Evolutionary conservation across 2,329 filamentous ascomycete genomes (phyloP), one percentile per base, ranked within the genome.

Genomic region (Aspergillus sojae): DNA sequence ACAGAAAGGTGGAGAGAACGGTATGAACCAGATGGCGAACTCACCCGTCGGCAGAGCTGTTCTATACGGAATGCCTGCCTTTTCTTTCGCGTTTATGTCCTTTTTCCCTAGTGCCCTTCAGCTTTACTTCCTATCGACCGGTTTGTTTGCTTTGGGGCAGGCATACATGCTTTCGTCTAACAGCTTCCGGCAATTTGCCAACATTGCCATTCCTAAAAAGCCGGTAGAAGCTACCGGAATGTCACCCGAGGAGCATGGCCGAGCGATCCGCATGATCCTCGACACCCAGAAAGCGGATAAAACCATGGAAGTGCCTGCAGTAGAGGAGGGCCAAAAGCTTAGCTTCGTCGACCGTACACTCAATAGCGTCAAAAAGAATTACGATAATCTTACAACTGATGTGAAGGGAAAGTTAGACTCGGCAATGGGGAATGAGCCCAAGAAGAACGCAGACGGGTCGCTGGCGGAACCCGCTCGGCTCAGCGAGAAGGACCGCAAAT

Each of bases 91-190:
- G 5, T 80, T 91, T 71, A 88, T 87, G 58, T 70, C 79, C 14
- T 85, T 78, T 65, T 83, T 85, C 73, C 84, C 87, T 0, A 83
- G 85, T 28, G 82, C 81, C 23, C 75, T 91, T 2, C 88, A 90
- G 72, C 71, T 91, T 34, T 90, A 87, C 79, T 91, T 92, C 78
- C 75, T 85, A 58, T 68, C 74, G 14, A 78, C 76, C 4, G 77
- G 79, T 63, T 4, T 76, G 0, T 71, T 80, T 45, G 76, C 72
- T 11, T 54, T 78, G 21, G 43, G 71, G 23, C 86, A 89, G 76
- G 72, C 81, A 5, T 75, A 74, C 54, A 58, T 84, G 4, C 77
- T 87, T 64, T 78, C 79, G 65, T 75, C 67, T 39, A 56, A 64
- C 6, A 55, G 12, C 10, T 76, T 79, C 70, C 77, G 79, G 43